Evolutionary conservation across 805 yeast species (phyloP).

Genomic region (Lachancea sp.): DNA sequence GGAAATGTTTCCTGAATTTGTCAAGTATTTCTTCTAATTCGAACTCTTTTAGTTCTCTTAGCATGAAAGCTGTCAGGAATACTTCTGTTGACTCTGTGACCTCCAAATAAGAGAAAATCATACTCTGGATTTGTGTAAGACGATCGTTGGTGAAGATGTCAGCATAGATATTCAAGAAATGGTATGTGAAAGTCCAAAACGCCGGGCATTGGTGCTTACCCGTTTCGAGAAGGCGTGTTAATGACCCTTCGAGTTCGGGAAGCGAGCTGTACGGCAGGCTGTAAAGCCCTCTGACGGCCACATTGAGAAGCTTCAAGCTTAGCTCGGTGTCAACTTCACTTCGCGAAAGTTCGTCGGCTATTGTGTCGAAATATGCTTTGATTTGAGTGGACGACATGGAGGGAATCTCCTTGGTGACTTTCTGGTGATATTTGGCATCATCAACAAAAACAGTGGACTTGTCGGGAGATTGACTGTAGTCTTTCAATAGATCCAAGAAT

Average conservation of each 20-base stretch:
- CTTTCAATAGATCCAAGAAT: constrained; percentile 45
- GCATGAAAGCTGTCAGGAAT: constrained; percentile 42
- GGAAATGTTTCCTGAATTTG: constrained; percentile 25
- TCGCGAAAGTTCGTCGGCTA: constrained; percentile 11
- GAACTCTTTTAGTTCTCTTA: constrained; percentile 39
- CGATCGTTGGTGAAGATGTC: constrained; percentile 21
- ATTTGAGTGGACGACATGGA: constrained; percentile 46
- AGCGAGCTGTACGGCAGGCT: constrained; percentile 28
- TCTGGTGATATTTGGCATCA: constrained; percentile 28
- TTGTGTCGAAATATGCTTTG: constrained; percentile 18
- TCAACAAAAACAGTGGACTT: constrained; percentile 14
- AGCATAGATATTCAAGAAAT: constrained; percentile 44
- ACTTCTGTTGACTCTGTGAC: constrained; percentile 11
- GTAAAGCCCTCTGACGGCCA: constrained; percentile 39
- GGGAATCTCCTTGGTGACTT: constrained; percentile 38
- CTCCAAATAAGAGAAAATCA: constrained; percentile 1
- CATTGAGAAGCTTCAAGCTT: constrained; percentile 21
- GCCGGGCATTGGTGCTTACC: constrained; percentile 13
- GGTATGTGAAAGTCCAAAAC: constrained; percentile 43
- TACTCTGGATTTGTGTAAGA: background rate
- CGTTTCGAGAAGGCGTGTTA: constrained; percentile 24
- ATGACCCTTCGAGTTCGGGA: constrained; percentile 16
- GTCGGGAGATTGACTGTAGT: constrained; percentile 12
- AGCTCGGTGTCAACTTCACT: constrained; percentile 4
- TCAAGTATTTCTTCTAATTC: constrained; percentile 17